Percentiles rank a stretch among this genome's conserved stretches.
Evolutionary conservation across 2,329 filamentous ascomycete genomes (phyloP).

Genomic region (Cercospora sesami): DNA sequence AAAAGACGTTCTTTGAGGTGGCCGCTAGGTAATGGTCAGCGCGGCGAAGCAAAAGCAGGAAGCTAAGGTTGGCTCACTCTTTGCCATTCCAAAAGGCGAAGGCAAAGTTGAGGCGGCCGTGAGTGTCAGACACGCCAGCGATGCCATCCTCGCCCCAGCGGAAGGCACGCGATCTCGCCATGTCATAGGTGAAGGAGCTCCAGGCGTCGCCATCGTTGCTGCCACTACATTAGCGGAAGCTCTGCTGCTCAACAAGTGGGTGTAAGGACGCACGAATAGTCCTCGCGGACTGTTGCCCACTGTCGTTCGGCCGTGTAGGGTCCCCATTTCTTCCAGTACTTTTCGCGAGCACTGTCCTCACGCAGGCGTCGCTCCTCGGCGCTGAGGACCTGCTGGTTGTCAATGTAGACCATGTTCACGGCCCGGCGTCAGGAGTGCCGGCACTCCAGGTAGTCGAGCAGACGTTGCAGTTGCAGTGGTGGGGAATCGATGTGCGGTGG

Average conservation of each 20-base stretch:
- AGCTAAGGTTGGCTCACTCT: constrained; percentile 61
- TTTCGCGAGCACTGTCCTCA: constrained; percentile 76
- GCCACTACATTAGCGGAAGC: constrained; percentile 35
- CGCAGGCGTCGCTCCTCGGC: constrained; percentile 88
- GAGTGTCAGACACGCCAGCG: constrained; percentile 89
- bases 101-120: constrained; percentile 86
- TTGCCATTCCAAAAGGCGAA: constrained; percentile 98
- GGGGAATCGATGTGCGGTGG: not conserved
- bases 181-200: constrained; percentile 94
- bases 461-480: constrained; percentile 1
- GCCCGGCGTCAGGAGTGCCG: constrained; percentile 14
- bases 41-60: not conserved
- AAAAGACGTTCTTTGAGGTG: constrained; percentile 95
- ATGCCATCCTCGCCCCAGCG: constrained; percentile 98
- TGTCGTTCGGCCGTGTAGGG: constrained; percentile 91
- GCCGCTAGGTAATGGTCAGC: constrained; percentile 61
- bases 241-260: not conserved
- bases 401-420: constrained; percentile 77
- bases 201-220: constrained; percentile 86
- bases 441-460: constrained; percentile 9
- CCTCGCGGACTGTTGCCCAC: constrained; percentile 77
- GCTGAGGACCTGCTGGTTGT: constrained; percentile 81
- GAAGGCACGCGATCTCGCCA: constrained; percentile 83
- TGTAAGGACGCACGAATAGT: constrained; percentile 67
- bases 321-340: constrained; percentile 99